These are phyloP conservation scores for Lentithecium fluviatile DNA, from an alignment of 495 filamentous ascomycete species.

Conservation along the genomic window DNA sequence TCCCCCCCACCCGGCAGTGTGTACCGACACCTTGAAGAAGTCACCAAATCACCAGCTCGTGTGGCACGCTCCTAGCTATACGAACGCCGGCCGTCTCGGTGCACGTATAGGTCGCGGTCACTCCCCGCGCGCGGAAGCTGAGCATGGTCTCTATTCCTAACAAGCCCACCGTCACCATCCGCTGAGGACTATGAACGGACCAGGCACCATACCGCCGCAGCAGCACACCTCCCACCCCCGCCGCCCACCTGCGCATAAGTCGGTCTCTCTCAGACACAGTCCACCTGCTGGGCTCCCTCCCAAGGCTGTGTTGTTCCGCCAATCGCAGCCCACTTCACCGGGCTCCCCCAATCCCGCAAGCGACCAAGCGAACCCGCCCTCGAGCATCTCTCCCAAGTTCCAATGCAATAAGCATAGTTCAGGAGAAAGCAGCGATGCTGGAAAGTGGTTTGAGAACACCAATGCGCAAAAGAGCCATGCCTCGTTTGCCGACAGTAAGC, in stretches of 20 bases:
- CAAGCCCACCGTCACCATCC: not conserved
- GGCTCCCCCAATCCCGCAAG: constrained; percentile 17
- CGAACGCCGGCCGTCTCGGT: no score
- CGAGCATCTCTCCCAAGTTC: constrained; percentile 14
- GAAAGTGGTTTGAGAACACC: constrained; percentile 49
- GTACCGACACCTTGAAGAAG: no score
- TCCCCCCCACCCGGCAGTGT: no score
- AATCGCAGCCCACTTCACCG: constrained; percentile 1
- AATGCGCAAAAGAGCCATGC: constrained; percentile 30
- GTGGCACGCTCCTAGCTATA: no score
- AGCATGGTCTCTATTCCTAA: not conserved
- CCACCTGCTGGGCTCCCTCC: constrained; percentile 4
- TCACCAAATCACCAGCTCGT: no score
- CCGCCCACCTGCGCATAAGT: constrained; percentile 38
- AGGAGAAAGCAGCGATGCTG: constrained; percentile 46
- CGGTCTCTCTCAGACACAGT: constrained; percentile 40
- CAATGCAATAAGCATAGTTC: constrained; percentile 39
- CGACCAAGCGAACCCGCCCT: constrained; percentile 13
- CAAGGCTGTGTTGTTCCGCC: not conserved
- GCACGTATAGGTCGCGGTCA: no score
- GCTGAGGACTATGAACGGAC: constrained; percentile 3
- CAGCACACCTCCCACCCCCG: constrained; percentile 27
- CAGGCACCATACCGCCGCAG: not conserved
- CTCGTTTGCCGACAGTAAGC: constrained; percentile 37
- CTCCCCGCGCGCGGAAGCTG: not conserved